These are phyloP conservation scores for Adansonia rubrostipa DNA, from an alignment of 441 rosid genomes.

Conservation along the genomic window DNA sequence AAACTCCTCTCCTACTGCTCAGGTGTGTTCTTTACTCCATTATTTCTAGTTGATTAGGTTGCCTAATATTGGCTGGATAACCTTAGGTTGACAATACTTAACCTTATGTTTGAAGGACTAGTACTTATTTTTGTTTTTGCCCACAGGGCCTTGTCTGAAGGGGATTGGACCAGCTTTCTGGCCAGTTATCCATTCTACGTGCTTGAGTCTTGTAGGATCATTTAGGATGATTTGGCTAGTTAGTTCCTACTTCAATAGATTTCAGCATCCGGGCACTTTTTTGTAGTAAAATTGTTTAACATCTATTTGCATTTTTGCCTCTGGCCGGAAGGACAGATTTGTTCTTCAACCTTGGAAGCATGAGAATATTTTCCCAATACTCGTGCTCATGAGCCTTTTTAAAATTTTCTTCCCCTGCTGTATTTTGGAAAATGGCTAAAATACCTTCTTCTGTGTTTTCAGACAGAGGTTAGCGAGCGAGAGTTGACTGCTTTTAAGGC, in stretches of 20 bases:
- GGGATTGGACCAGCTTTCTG: neutral
- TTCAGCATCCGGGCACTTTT: neutral
- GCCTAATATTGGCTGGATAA: neutral
- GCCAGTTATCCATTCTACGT: neutral
- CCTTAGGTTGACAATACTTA: neutral
- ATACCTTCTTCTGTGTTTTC: slow-evolving; percentile 23
- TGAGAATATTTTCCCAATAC: neutral
- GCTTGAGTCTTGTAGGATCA: neutral
- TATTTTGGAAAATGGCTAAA: neutral
- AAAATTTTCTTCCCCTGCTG: neutral
- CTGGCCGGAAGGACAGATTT: neutral
- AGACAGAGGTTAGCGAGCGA: slow-evolving; percentile 84
- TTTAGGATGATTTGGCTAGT: neutral
- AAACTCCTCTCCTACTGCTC: slow-evolving; percentile 59
- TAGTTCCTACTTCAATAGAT: neutral
- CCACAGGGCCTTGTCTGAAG: slow-evolving; percentile 22
- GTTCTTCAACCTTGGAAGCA: neutral
- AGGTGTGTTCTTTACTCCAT: slow-evolving; percentile 44
- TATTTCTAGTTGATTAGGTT: neutral
- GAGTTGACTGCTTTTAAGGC: slow-evolving; percentile 85
- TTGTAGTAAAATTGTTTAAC: neutral
- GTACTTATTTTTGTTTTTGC: neutral
- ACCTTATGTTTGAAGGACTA: neutral
- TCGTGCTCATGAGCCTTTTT: neutral
- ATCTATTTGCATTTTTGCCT: neutral